Evolutionary conservation across 768 basidiomycete species (phyloP).

Genomic region (Daedaleopsis sinensis): DNA sequence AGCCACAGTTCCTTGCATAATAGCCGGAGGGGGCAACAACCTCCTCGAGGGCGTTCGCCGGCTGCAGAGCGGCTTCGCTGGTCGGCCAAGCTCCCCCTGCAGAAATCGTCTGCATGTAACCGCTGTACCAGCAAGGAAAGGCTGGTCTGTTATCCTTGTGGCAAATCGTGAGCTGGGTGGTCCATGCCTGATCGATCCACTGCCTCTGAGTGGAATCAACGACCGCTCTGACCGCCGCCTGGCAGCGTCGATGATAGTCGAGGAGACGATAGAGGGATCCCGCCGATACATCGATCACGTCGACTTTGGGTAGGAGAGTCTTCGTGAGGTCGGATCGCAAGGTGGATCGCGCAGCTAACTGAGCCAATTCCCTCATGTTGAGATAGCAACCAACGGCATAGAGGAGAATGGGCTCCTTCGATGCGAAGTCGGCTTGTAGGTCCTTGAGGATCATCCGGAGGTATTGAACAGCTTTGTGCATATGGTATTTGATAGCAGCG

Average conservation of each 20-base stretch:
- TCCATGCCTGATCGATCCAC: slow-evolving; percentile 8
- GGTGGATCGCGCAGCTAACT: neutral
- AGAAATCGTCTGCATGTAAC: neutral
- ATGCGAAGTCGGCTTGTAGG: too few species aligned
- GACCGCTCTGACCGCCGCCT: neutral
- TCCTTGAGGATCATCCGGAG: too few species aligned
- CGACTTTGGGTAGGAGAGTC: neutral
- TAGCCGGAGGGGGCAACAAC: too few species aligned
- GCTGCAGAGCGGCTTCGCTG: neutral
- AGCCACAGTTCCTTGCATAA: too few species aligned
- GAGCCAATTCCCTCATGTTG: too few species aligned
- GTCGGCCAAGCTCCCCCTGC: neutral
- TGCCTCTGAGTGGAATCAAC: neutral
- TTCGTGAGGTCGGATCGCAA: neutral
- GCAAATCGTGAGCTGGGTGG: neutral
- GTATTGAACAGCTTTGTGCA: too few species aligned
- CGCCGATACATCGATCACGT: neutral
- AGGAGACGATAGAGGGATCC: slow-evolving; percentile 8
- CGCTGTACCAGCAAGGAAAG: neutral
- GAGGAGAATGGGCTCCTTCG: too few species aligned
- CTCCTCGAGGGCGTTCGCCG: too few species aligned
- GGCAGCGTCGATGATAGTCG: slow-evolving; percentile 7
- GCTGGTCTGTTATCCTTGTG: too few species aligned
- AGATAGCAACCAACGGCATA: too few species aligned
- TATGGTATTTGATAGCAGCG: too few species aligned